Base-by-base conservation (phyloP, 2,329 filamentous ascomycete species). In the Verticillium alfalfae region DNA sequence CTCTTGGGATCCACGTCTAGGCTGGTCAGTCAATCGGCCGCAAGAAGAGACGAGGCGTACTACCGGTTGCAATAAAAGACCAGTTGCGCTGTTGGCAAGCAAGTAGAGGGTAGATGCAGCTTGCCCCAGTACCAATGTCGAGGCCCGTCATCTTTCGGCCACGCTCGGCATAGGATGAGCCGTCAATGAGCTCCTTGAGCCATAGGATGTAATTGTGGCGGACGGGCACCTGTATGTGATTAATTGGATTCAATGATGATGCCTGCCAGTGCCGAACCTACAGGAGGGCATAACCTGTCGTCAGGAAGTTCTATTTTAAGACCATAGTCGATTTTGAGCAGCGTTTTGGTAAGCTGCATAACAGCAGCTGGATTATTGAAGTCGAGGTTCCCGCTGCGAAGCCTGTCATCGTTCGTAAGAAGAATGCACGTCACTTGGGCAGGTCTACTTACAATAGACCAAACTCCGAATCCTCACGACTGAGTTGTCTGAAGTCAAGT, bases 181-280 rank as follows among this genome's bases (percentile, higher is more conserved):
- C 88, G 69, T 96, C 92, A 7, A 98, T 72, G 0, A 99, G 83
- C 3, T 84, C 81, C 69, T 96, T 92, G 1, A 98, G 79, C 93
- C 93, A 98, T 9, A 93, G 78, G 22, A 98, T 86, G 72, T 99
- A 99, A 70, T 94, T 95, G 73, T 96, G 88, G 58, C 93, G 87
- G 64, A 85, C 85, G 0, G 83, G 81, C 1, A 86, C 80, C 83
- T 84, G 64, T n/a, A 10, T 5, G 31, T 12, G 9, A 58, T 67
- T 36, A 67, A 61, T 2, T 36, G n/a, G 31, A 36, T 13, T 8
- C 31, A 56, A n/a, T 5, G 9, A 15, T 26, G 34, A 12, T 39
- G 18, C 16, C 31, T 2, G 13, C 16, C 6, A 18, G 13, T 22
- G 26, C 7, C 26, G 10, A 59, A 66, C 79, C 68, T 71, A 96